These are phyloP conservation scores for Friedmanniomyces simplex DNA, from an alignment of 495 filamentous ascomycete species.

Conservation along the genomic window DNA sequence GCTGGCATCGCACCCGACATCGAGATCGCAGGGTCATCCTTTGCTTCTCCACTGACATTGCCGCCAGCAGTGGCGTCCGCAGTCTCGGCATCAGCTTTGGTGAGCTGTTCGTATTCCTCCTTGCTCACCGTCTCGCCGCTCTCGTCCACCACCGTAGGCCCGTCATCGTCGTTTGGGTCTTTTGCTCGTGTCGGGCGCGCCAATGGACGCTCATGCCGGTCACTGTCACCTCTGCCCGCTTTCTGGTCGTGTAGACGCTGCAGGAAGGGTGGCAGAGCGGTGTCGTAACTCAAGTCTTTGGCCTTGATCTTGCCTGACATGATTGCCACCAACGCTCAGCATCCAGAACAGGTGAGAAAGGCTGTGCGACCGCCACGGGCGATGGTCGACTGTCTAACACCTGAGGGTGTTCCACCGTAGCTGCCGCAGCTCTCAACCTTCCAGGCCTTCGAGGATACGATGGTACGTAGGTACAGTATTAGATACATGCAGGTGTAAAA, in stretches of 20 bases:
- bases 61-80: background rate
- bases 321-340: background rate
- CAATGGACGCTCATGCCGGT: conserved; percentile 33
- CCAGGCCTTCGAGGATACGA: too few relatives aligned
- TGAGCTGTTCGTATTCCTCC: conserved; percentile 36
- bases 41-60: background rate
- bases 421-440: too few relatives aligned
- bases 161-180: conserved; percentile 37
- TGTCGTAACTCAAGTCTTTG: conserved; percentile 38
- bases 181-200: conserved; percentile 32
- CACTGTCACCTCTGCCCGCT: conserved; percentile 25
- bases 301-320: conserved; percentile 30
- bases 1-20: conserved; percentile 1
- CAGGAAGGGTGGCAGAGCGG: conserved; percentile 22
- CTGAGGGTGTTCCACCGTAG: too few relatives aligned
- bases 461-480: too few relatives aligned
- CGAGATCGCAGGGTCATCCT: background rate
- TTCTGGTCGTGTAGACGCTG: conserved; percentile 35
- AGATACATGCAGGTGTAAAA: background rate
- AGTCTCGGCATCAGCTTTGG: background rate
- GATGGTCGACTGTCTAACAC: too few relatives aligned
- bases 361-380: too few relatives aligned
- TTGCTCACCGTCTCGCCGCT: conserved; percentile 34
- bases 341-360: too few relatives aligned
- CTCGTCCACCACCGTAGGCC: conserved; percentile 40